Evolutionary conservation across 2,329 filamentous ascomycete species (phyloP), one percentile per base, ranked within the genome.

Genomic region (Paracorniculantispora psalliotae): DNA sequence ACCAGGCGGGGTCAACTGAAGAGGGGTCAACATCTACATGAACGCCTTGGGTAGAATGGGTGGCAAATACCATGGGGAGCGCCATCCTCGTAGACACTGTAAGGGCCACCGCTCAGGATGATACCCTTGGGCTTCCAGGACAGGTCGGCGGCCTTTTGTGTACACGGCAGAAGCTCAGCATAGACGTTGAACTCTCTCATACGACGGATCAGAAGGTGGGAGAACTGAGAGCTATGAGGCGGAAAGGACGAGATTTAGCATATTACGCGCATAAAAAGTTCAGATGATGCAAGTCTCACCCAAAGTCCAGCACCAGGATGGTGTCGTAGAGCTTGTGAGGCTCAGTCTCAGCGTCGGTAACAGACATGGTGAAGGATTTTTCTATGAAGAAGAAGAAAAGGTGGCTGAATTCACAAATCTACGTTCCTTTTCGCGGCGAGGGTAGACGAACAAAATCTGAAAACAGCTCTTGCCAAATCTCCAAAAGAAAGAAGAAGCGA

Each of bases 81-180:
- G 63, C 80, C 89, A 33, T 86, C 76, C 59, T 92, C 90, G 69
- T 96, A 96, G 56, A 97, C 92, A 2, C 88, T 92, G 57, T 77
- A 77, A n/a, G 82, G 82, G 5, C 75, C 77, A 59, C 77, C 77
- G 28, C 70, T 73, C 12, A 77, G 61, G 59, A 96, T 89, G 63
- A 97, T 86, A 65, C 92, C 93, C 70, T 88, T 89, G 21, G 93
- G 93, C 70, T 86, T 91, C 79, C 83, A 96, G 49, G 79, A 71
- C 35, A 96, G 81, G 59, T 94, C 90, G 7, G 83, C 77, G 23
- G 96, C 75, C 78, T 93, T 93, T 67, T 89, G 86, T 48, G 88
- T 96, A 75, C 92, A 96, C 23, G 90, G 90, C 46, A 96, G 84
- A 87, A 96, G 89, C 77, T 96, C 92, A 62, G 86, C 86, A 79